Base-by-base conservation (phyloP, 208 protist species). In the Vickermania spadyakhi region DNA sequence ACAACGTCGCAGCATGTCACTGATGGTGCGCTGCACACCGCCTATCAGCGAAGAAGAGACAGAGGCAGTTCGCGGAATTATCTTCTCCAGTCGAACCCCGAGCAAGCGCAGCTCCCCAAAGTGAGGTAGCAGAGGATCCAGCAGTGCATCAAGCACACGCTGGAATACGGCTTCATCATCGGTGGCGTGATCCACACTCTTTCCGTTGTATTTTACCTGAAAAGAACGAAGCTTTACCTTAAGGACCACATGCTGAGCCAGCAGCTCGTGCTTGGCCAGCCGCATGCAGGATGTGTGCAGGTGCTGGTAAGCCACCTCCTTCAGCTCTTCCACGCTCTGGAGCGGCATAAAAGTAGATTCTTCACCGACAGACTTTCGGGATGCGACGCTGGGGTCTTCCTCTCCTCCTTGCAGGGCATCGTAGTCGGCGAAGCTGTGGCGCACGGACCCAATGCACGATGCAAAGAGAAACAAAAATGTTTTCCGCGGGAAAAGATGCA, bases 221-320 rank as follows among this genome's bases (percentile, higher is more conserved):
- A 90, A 94, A 26, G 41, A 80, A 56, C 49, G 62, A 59, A 74
- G 66, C 67, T 91, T 91, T 31, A 89, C 64, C 66, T 89, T 91
- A 11, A 94, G 62, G 31, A 85, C 79, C 21, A 94, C 61, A 50
- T 90, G 82, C 22, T 68, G 59, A 5, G 65, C 72, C n/a, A 89
- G 49, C 11, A 89, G 58, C 7, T 29, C 71, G 28, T 84, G 52
- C 29, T 67, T 36, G 0, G 61, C 28, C 51, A 94, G 55, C 13
- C 31, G 51, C 14, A 62, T 42, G 29, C 81, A 69, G 1, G 66
- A 60, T 21, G 58, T 23, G 7, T 58, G 36, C 2, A 94, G 56
- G 50, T 76, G 77, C 14, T 66, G 52, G 7, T 69, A 42, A 2
- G 78, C 75, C 13, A 94, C 64, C 26, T 49, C 29, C 57, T 81